phyloP scores from a whole-genome alignment of 2,329 filamentous ascomycete genomes.

The Arthrobotrys sphaeroides region DNA sequence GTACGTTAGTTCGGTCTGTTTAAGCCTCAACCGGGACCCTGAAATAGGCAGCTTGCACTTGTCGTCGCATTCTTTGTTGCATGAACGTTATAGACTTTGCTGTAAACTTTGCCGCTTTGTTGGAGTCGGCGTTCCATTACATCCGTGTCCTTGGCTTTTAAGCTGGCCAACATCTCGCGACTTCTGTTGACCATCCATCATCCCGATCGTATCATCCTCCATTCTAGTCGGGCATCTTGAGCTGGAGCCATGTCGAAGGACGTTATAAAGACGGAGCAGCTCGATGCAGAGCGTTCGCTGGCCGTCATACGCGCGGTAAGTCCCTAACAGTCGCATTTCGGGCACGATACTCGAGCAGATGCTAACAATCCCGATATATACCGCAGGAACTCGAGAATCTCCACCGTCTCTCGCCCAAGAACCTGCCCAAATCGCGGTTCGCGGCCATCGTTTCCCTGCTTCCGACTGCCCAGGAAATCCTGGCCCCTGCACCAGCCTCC shows the following conservation, averaged over 20 bases:
- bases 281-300: conserved; percentile 40
- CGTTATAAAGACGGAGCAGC: conserved; percentile 29
- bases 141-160: no score
- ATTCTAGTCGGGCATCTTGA: not conserved
- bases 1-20: conserved; percentile 22
- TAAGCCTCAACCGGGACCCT: conserved; percentile 2
- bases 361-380: not conserved
- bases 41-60: conserved; percentile 32
- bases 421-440: conserved; percentile 24
- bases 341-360: not conserved
- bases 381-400: conserved; percentile 42
- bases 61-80: not conserved
- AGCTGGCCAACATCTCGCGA: conserved; percentile 8
- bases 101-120: not conserved
- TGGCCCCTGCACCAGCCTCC: conserved; percentile 38
- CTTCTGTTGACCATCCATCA: not conserved
- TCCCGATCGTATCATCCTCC: no score
- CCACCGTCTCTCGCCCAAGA: conserved; percentile 38
- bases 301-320: conserved; percentile 26
- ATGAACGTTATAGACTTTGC: not conserved
- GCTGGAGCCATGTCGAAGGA: conserved; percentile 8
- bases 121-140: not conserved
- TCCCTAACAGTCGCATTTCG: not conserved
- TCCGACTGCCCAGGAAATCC: conserved; percentile 34
- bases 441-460: conserved; percentile 31